These are phyloP conservation scores for Cucumis cinereus DNA, from an alignment of 306 rosid genomes.

Conservation along the genomic window DNA sequence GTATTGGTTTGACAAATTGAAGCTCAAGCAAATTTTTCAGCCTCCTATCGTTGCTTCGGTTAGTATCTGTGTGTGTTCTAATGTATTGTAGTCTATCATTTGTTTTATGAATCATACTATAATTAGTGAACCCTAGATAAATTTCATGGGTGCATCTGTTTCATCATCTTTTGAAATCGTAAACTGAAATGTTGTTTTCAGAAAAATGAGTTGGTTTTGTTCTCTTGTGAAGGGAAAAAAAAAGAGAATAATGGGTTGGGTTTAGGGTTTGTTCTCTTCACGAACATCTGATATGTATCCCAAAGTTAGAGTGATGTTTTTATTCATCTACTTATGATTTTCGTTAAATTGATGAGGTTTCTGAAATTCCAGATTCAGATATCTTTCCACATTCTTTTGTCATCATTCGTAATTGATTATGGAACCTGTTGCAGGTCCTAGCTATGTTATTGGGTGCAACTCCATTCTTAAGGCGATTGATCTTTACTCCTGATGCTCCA, in stretches of 20 bases:
- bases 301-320: background rate
- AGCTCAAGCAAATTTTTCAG: conserved; percentile 82
- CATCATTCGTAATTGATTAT: background rate
- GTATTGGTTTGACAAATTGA: conserved; percentile 58
- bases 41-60: conserved; percentile 98
- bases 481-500: conserved; percentile 77
- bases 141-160: background rate
- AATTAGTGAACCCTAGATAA: background rate
- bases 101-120: background rate
- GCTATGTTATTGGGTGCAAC: conserved; percentile 77
- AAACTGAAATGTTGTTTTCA: background rate
- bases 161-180: background rate
- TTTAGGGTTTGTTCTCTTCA: too few species aligned
- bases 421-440: conserved; percentile 46
- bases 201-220: background rate
- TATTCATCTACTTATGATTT: background rate
- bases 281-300: background rate
- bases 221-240: background rate
- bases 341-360: background rate
- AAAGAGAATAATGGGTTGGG: background rate
- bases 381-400: background rate
- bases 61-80: conserved; percentile 19
- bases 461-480: conserved; percentile 59
- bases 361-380: background rate
- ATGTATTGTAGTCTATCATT: background rate